These are phyloP conservation scores for Strigomonas galati DNA, from an alignment of 208 protist genomes.

Conservation along the genomic window DNA sequence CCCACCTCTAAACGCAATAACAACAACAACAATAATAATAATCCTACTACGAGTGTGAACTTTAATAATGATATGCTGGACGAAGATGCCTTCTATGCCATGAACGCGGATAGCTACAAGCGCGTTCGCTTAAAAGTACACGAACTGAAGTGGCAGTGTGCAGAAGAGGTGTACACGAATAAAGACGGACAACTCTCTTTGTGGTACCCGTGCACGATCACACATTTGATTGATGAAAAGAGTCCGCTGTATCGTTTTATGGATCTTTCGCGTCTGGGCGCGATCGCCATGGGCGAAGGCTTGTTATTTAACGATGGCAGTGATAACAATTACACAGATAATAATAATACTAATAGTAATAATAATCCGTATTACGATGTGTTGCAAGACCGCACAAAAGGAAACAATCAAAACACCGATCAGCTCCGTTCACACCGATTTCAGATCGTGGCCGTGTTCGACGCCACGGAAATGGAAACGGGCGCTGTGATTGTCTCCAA, in stretches of 20 bases:
- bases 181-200: conserved; percentile 53
- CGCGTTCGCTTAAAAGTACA: conserved; percentile 57
- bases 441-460: conserved; percentile 79
- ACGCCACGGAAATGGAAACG: conserved; percentile 77
- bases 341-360: background rate
- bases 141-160: conserved; percentile 75
- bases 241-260: conserved; percentile 76
- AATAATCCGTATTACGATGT: too few species aligned
- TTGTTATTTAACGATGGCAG: background rate
- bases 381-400: too few species aligned
- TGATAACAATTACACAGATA: background rate
- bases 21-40: background rate
- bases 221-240: conserved; percentile 62
- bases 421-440: conserved; percentile 24
- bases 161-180: conserved; percentile 55
- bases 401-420: too few species aligned
- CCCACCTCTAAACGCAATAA: background rate
- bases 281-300: conserved; percentile 4
- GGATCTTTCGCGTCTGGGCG: conserved; percentile 27
- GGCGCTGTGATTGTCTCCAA: conserved; percentile 66
- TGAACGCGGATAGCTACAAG: conserved; percentile 17
- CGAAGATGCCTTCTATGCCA: too few species aligned
- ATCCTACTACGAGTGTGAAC: too few species aligned
- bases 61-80: too few species aligned
- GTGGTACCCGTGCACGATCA: conserved; percentile 78